Evolutionary conservation across 2,329 filamentous ascomycete genomes (phyloP), one percentile per base, ranked within the genome.

Genomic region (Fusarium sp.): DNA sequence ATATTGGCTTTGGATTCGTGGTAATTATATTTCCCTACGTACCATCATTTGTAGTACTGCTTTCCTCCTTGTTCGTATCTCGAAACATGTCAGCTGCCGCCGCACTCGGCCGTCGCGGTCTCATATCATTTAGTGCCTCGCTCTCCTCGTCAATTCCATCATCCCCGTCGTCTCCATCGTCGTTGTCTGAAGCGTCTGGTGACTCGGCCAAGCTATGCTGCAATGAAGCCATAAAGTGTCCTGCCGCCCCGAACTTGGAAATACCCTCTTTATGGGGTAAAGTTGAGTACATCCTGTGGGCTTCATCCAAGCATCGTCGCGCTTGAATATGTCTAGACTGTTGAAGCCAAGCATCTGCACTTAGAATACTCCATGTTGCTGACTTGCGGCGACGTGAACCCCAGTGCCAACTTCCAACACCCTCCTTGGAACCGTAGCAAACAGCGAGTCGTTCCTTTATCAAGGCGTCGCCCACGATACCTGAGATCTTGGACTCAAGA

Each of bases 351-450:
- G 90, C 87, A 74, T 97, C 92, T 1, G 94, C 91, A 3, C 93
- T 92, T 41, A 97, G 85, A 24, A 96, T 86, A 71, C 91, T 92
- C 94, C 94, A 99, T 69, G 97, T 87, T 0, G 93, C 96, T 4
- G 94, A 92, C 83, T 98, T 99, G 51, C 96, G 87, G 64, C 86
- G 87, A 66, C 95, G 87, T 11, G 87, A 86, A 18, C 94, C 94
- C 85, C 90, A 92, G 40, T 83, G 83, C 65, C 90, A 87, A 11
- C 86, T 87, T 2, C 91, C 90, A 6, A 89, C 81, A 4, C 92
- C 91, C 27, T 86, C 86, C 71, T 92, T 93, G 5, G 92, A 90
- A 1, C 89, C 88, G 80, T 95, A 98, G 81, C 93, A 97, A 4
- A 92, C 89, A 1, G 93, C 92, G 22, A 98, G 87, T 37, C 96